Evolutionary conservation across 2,329 filamentous ascomycete species (phyloP).

Genomic region (Phoma herbarum): DNA sequence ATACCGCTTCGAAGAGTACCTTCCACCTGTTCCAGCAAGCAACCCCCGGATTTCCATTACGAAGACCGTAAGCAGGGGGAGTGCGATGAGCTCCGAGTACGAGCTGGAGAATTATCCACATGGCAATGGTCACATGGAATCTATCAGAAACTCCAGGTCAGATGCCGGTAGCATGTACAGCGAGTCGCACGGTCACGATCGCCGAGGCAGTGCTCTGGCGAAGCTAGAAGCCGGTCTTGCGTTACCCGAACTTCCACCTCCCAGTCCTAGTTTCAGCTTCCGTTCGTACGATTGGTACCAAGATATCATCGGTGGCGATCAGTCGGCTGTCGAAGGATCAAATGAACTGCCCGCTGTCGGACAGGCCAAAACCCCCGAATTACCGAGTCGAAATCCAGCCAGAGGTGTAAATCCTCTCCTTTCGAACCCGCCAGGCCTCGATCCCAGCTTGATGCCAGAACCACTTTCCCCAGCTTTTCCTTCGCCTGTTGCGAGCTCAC

Average conservation of each 20-base stretch:
- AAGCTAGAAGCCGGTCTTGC: constrained; percentile 25
- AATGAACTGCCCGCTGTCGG: background rate
- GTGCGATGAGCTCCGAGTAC: constrained; percentile 28
- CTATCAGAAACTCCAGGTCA: constrained; percentile 12
- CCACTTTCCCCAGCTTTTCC: constrained; percentile 28
- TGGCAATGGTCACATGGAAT: constrained; percentile 10
- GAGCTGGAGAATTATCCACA: constrained; percentile 32
- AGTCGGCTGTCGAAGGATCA: constrained; percentile 14
- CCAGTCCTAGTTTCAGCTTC: constrained; percentile 37
- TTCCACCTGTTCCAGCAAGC: constrained; percentile 26
- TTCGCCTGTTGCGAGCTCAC: constrained; percentile 21
- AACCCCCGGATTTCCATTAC: constrained; percentile 22
- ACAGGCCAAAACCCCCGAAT: constrained; percentile 2
- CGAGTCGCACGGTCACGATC: constrained; percentile 10
- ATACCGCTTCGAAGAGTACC: constrained; percentile 38
- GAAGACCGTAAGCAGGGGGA: constrained; percentile 7
- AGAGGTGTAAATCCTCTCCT: constrained; percentile 27
- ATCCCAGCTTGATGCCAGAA: constrained; percentile 19
- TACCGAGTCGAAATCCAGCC: constrained; percentile 20
- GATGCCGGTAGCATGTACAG: constrained; percentile 14
- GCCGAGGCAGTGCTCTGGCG: constrained; percentile 23
- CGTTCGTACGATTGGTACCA: constrained; percentile 42
- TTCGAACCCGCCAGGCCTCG: constrained; percentile 17
- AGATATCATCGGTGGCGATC: constrained; percentile 37
- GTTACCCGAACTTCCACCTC: constrained; percentile 31